These are phyloP conservation scores for Wickerhamiella bombiphila DNA, from an alignment of 805 yeast genomes.

Conservation along the genomic window DNA sequence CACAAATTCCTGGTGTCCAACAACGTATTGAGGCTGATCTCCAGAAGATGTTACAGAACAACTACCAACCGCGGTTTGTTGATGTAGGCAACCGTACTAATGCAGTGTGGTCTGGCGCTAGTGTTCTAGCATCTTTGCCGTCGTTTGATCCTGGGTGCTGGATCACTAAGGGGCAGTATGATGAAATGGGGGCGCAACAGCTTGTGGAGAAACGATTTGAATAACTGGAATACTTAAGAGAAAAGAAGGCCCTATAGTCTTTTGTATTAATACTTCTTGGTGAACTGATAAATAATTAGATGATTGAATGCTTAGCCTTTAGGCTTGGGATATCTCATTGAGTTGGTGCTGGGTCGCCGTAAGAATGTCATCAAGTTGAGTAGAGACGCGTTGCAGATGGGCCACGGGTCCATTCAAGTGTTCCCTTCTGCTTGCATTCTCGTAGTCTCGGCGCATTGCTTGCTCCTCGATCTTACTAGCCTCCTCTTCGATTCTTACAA, in stretches of 20 bases:
- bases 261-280: no score
- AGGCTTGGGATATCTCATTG: no score
- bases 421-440: background rate
- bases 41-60: conserved; percentile 55
- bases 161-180: conserved; percentile 78
- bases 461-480: background rate
- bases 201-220: conserved; percentile 26
- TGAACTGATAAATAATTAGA: no score
- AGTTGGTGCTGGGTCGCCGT: no score
- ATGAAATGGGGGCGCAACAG: conserved; percentile 77
- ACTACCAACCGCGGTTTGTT: conserved; percentile 65
- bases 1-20: conserved; percentile 65
- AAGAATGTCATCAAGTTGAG: no score
- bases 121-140: conserved; percentile 73
- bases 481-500: no score
- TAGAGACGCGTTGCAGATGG: background rate
- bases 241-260: no score
- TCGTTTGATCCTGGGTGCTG: conserved; percentile 82
- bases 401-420: background rate
- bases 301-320: no score
- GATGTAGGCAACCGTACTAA: conserved; percentile 45
- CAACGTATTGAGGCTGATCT: conserved; percentile 64
- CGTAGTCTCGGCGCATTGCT: no score
- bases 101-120: conserved; percentile 87
- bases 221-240: background rate